phyloP scores from a whole-genome alignment of 2,329 filamentous ascomycete genomes.

The Fusarium luffae region DNA sequence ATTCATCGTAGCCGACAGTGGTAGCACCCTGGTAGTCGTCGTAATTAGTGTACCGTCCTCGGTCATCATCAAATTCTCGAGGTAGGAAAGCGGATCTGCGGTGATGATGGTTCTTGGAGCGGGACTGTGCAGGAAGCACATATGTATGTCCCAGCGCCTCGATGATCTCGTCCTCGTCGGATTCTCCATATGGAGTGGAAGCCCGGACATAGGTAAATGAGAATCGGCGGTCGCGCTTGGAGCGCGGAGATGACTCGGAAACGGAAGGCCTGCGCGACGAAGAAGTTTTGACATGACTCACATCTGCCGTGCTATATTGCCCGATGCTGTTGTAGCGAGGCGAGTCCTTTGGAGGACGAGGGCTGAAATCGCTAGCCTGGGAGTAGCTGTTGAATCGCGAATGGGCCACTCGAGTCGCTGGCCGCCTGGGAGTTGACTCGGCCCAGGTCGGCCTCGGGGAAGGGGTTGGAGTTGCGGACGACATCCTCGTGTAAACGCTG shows the following conservation, averaged over 20 bases:
- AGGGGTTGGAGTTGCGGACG: slow-evolving; percentile 67
- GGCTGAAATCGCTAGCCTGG: slow-evolving; percentile 52
- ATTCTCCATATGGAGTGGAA: slow-evolving; percentile 69
- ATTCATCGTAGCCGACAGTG: slow-evolving; percentile 50
- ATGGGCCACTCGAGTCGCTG: slow-evolving; percentile 63
- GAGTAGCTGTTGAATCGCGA: slow-evolving; percentile 54
- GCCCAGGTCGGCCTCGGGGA: slow-evolving; percentile 65
- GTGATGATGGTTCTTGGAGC: slow-evolving; percentile 50
- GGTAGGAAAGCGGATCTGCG: slow-evolving; percentile 50
- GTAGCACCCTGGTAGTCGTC: slow-evolving; percentile 63
- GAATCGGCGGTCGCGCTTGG: slow-evolving; percentile 65
- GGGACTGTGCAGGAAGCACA: slow-evolving; percentile 63
- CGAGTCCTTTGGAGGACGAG: slow-evolving; percentile 63
- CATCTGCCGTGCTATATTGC: slow-evolving; percentile 73
- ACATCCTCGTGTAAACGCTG: slow-evolving; percentile 59
- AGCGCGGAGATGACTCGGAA: slow-evolving; percentile 49
- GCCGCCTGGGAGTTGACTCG: slow-evolving; percentile 63
- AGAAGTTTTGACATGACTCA: slow-evolving; percentile 66
- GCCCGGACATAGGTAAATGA: slow-evolving; percentile 69
- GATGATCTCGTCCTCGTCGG: slow-evolving; percentile 72
- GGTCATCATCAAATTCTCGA: slow-evolving; percentile 60
- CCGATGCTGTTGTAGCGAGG: slow-evolving; percentile 71
- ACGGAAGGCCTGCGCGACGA: slow-evolving; percentile 56
- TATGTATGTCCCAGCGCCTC: slow-evolving; percentile 65
- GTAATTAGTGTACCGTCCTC: slow-evolving; percentile 69